Base-by-base conservation (phyloP, 2,329 filamentous ascomycete genomes). In the Exophiala xenobiotica region DNA sequence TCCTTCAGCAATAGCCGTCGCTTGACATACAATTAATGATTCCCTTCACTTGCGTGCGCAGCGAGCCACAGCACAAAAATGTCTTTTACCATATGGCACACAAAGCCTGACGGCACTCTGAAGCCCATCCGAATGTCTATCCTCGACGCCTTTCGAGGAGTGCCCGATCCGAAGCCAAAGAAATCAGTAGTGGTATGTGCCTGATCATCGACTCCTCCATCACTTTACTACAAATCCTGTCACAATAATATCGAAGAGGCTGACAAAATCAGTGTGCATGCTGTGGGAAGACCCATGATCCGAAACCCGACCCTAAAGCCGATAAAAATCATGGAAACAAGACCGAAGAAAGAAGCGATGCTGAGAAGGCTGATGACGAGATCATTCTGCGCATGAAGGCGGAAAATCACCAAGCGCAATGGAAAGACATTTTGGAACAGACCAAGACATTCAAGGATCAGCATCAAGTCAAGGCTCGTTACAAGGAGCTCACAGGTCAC, bases 311-410 rank as follows among this genome's bases (percentile, higher is more conserved):
- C 4, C 29, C 23, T 29, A 51, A 42, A 9, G 24, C 29, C 6
- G 31, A 46, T 7, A 46, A 43, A 23, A 39, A 49, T n/a, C n/a
- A n/a, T n/a, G n/a, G n/a, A 20, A 37, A 29, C 38, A 46, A 46
- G 12, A 16, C 29, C n/a, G 31, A 46, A 11, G 46, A 43, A 23
- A 39, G 46, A 18, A 44, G 49, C n/a, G 31, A 53, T 11, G 39
- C 14, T 29, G 23, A 39, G n/a, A 35, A 48, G 19, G 19, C 20
- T 12, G 57, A 67, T 37, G 64, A 67, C 42, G 54, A 52, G 11
- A 58, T 41, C 39, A 49, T 66, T 23, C 26, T 61, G 9, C 51
- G 57, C n/a, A 52, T 66, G 58, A 66, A 65, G 48, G 51, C 47
- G 11, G 29, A 53, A 22, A 53, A 59, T 31, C 54, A 42, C 20